Percentiles rank a stretch among this genome's conserved stretches.
Conservation (phyloP, 2,329 filamentous ascomycete genomes). For the Madurella mycetomatis region DNA sequence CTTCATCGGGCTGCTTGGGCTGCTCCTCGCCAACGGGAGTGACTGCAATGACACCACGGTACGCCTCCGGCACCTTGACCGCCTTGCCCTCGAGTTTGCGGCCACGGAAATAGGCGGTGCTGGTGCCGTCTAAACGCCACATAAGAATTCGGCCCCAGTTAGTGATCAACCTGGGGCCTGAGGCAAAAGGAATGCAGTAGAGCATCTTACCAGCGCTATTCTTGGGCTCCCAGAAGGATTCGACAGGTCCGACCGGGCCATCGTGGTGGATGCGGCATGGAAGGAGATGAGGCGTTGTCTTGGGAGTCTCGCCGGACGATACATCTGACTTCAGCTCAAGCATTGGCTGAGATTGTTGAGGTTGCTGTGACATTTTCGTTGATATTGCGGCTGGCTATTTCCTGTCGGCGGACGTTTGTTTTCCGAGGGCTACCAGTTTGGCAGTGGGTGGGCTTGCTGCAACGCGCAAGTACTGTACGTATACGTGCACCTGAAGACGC, state of each 20-base stretch:
- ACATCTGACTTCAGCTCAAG: slow-evolving; percentile 33
- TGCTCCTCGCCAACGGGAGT: slow-evolving; percentile 32
- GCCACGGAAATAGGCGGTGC: slow-evolving; percentile 69
- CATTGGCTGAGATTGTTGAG: slow-evolving; percentile 36
- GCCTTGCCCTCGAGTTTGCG: slow-evolving; percentile 68
- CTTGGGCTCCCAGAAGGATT: slow-evolving; percentile 67
- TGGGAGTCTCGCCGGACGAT: slow-evolving; percentile 21
- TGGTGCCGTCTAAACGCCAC: slow-evolving; percentile 40
- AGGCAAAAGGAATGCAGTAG: not conserved
- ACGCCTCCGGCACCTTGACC: slow-evolving; percentile 65
- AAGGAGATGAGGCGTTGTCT: slow-evolving; percentile 64
- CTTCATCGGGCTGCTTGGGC: slow-evolving; percentile 20
- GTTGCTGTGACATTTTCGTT: slow-evolving; percentile 20
- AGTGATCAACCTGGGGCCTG: not conserved
- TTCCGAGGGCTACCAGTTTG: not conserved
- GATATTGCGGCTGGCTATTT: not conserved
- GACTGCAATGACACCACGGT: slow-evolving; percentile 60
- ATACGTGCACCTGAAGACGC: not conserved
- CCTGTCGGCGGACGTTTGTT: too few relatives aligned
- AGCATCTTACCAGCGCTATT: slow-evolving; percentile 19
- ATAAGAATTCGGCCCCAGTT: not conserved
- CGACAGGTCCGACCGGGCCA: slow-evolving; percentile 60
- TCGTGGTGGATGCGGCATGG: slow-evolving; percentile 78
- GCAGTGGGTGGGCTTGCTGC: not conserved
- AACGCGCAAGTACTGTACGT: not conserved